Conservation (phyloP, 164 flowering plant species). For the Chimonanthus praecox region DNA sequence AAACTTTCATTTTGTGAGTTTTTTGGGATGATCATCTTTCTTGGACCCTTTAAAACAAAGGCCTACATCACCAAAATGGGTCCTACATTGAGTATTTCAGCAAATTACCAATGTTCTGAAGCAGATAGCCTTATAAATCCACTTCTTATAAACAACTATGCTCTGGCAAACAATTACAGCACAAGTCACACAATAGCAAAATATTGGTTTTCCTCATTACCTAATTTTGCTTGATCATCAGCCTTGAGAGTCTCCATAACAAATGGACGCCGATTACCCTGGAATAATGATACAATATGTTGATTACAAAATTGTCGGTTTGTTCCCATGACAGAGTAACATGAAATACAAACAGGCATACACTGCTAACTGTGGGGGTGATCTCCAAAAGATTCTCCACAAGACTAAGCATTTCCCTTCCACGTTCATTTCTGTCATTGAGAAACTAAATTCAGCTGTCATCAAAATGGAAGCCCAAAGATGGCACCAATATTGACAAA, state of each 20-base stretch:
- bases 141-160: not conserved
- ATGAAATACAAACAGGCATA: slow-evolving; percentile 21
- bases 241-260: slow-evolving; percentile 94
- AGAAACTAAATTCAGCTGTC: not conserved
- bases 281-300: slow-evolving; percentile 11
- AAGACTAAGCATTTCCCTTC: slow-evolving; percentile 84
- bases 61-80: not conserved
- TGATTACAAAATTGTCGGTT: not conserved
- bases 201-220: slow-evolving; percentile 28
- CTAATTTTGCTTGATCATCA: slow-evolving; percentile 86
- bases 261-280: slow-evolving; percentile 83
- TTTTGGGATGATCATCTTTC: not conserved
- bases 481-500: not conserved
- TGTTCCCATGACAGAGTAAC: not conserved
- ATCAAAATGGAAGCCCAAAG: not conserved
- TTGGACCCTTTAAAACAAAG: not conserved
- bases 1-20: not conserved
- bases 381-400: slow-evolving; percentile 71
- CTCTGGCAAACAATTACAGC: not conserved
- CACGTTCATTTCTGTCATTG: slow-evolving; percentile 82
- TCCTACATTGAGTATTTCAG: not conserved
- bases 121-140: not conserved
- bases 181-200: not conserved
- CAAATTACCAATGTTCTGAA: not conserved
- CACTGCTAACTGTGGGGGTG: slow-evolving; percentile 73